phyloP scores from a whole-genome alignment of 148 eudicot genomes.

The Nyssa sinensis region DNA sequence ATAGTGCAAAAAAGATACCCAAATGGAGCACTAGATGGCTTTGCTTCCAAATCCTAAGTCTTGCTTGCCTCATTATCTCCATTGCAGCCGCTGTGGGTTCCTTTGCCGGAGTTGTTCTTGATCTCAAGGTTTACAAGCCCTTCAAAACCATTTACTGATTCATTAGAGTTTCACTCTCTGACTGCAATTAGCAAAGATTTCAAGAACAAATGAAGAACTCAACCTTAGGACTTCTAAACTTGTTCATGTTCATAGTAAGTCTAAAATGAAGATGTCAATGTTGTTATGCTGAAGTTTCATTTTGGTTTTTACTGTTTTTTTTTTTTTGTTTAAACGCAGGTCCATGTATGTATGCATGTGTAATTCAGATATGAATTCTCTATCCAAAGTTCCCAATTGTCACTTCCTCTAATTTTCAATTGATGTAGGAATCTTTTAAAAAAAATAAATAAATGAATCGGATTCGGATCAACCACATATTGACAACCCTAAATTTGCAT shows the following conservation, averaged over 20 bases:
- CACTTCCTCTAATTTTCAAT: not conserved
- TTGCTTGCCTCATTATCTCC: slow-evolving; percentile 29
- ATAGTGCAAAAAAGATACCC: slow-evolving; percentile 28
- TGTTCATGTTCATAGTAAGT: not conserved
- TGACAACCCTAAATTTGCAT: no score
- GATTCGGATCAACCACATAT: no score
- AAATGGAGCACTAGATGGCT: slow-evolving; percentile 42
- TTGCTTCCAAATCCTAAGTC: slow-evolving; percentile 31
- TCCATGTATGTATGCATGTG: not conserved
- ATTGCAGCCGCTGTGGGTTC: slow-evolving; percentile 38
- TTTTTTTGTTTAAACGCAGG: not conserved
- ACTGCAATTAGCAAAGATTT: no score
- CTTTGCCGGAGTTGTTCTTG: slow-evolving; percentile 28
- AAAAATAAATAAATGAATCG: no score
- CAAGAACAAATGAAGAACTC: not conserved
- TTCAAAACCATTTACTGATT: slow-evolving; percentile 25
- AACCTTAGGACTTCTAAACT: not conserved
- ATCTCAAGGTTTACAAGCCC: slow-evolving; percentile 36
- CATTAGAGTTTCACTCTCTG: not conserved
- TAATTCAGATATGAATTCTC: not conserved
- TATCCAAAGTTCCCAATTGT: not conserved
- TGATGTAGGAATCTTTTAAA: not conserved
- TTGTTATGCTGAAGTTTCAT: not conserved
- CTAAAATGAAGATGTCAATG: not conserved
- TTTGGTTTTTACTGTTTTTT: not conserved